Conservation (phyloP, 129 eudicot species). For the Artemisia argyi region DNA sequence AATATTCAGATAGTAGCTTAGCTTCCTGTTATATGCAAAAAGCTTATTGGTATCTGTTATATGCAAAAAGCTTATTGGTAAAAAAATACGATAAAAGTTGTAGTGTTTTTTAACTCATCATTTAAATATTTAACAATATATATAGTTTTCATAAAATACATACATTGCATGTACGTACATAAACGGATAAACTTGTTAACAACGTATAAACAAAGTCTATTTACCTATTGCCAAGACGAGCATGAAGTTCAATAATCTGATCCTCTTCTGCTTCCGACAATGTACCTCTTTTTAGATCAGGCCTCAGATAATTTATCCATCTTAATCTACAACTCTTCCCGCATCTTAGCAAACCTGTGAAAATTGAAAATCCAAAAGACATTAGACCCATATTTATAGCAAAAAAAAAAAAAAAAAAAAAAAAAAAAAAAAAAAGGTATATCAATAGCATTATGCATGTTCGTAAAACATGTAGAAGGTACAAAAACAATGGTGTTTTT, state of each 20-base stretch:
- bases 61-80: no score
- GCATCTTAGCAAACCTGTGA: constrained; percentile 67
- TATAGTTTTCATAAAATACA: no score
- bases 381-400: neutral
- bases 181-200: neutral
- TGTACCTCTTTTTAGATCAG: constrained; percentile 78
- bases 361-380: neutral
- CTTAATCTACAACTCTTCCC: constrained; percentile 86
- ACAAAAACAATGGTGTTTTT: neutral
- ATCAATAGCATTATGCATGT: no score
- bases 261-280: constrained; percentile 65
- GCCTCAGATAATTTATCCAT: constrained; percentile 84
- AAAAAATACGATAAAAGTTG: no score
- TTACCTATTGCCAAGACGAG: constrained; percentile 85
- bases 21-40: no score
- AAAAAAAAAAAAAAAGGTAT: no score
- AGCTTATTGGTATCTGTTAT: no score
- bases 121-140: neutral
- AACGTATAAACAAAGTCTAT: neutral
- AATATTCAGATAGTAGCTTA: no score
- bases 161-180: no score
- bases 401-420: neutral
- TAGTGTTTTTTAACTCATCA: neutral
- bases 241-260: constrained; percentile 71
- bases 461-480: no score